Evolutionary conservation across 352 stramenopile species (phyloP), one percentile per base, ranked within the genome.

Genomic region (Poterioochromonas sp.): DNA sequence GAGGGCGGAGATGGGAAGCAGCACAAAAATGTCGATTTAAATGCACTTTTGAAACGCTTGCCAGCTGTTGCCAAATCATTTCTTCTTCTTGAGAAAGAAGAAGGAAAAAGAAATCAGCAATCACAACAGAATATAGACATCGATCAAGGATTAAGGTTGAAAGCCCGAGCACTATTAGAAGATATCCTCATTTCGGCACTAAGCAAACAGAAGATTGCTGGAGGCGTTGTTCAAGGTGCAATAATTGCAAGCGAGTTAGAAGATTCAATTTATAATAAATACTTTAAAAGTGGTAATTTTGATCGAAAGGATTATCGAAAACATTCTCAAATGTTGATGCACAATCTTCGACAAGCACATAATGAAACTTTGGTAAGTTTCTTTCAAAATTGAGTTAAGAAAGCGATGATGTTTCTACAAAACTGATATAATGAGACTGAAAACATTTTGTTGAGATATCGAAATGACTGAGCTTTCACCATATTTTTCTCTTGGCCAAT

Each of bases 391-490:
- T 65, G 43, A 20, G 5, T 20, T 51, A 20, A 51, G 5, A 39
- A 11, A 65, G n/a, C 54, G 34, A 65, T 32, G 18, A 18, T 51
- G 18, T 5, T 51, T 20, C 5, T 51, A 5, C 12, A 35, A 65
- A 32, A 65, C 8, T 65, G 54, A 65, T 65, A 65, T 65, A 65
- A 65, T 65, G 54, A 65, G 54, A 5, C 54, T 39, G 54, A 65
- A 39, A 15, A 22, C 11, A 11, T 5, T 11, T 65, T 65, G n/a
- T n/a, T n/a, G n/a, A n/a, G n/a, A n/a, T n/a, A n/a, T n/a, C n/a
- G n/a, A n/a, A n/a, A n/a, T n/a, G n/a, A n/a, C n/a, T n/a, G n/a
- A n/a, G n/a, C n/a, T n/a, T n/a, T n/a, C n/a, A n/a, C n/a, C n/a
- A n/a, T n/a, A n/a, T n/a, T n/a, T n/a, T n/a, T n/a, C n/a, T n/a